Base-by-base conservation (phyloP, 805 yeast species). In the Scheffersomyces stipitis region DNA sequence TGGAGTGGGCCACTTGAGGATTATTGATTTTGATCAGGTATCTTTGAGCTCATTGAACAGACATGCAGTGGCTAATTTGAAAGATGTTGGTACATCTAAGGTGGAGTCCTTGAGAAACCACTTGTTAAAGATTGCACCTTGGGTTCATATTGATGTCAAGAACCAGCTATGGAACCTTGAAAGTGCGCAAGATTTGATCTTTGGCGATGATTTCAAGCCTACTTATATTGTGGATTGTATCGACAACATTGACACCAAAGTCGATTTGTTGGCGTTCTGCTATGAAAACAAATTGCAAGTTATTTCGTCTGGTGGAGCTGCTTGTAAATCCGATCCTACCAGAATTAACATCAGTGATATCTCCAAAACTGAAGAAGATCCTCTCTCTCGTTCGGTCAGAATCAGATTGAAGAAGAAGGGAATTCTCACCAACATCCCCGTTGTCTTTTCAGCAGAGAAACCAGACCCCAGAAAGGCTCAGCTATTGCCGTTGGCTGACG, bases 181-280 rank as follows among this genome's bases (percentile, higher is more conserved):
- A 10, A 67, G 74, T 38, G 86, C 93, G 1, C 80, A 79, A 30
- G 71, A 80, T 41, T 67, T 90, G 33, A 60, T 83, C 15, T 58
- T 68, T 26, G 73, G 72, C 12, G 64, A 46, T 37, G 70, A 71
- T 28, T 68, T 68, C 46, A 60, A 66, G 10, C 96, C 96, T 4
- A 81, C 85, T 28, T 86, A 80, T 54, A 80, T 93, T 17, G 85
- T 93, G 18, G 99, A 93, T 56, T 93, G 98, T 65, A 93, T 93
- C 48, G 99, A 93, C 63, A 93, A 93, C 58, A 83, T 93, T 41
- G 96, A 91, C 51, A 90, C 98, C n/a, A 93, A 93, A 54, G 95
- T 90, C 18, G 99, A 93, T 52, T 67, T 93, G 35, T 66, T 93
- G 46, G 81, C 81, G 22, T 90, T 73, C 61, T 83, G 95, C 47